Evolutionary conservation across 2,329 filamentous ascomycete genomes (phyloP), one percentile per base, ranked within the genome.

Genomic region (Coniosporium tulheliwenetii): DNA sequence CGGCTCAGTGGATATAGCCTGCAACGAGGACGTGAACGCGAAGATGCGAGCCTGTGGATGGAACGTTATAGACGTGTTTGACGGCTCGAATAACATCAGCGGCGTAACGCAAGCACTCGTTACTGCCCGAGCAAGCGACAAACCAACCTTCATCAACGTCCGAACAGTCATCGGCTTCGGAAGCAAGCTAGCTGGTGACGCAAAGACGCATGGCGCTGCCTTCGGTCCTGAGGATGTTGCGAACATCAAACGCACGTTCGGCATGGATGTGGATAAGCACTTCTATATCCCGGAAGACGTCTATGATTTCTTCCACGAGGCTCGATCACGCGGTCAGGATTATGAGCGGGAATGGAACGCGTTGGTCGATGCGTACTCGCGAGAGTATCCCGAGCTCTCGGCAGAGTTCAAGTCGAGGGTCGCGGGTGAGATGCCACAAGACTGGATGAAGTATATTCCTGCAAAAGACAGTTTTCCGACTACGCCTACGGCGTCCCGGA

Each of bases 21-120:
- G 67, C 44, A 68, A 62, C 0, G 72, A 76, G 45, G 70, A 76
- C 38, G 59, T 74, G 50, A 73, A 75, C 43, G 55, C 61, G 13
- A 75, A 75, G 56, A 73, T 75, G 70, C 58, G 61, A 3, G 70
- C 71, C 2, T 67, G 60, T 32, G 69, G 69, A 5, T 76, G 70
- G 67, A 52, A 73, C 15, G 70, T 75, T 2, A 56, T 75, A 4
- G 67, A 74, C 16, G 53, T 76, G 1, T 53, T 60, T n/a, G 66
- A 75, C 46, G 72, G 72, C 19, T 66, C 62, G 51, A 67, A 64
- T 46, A 66, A 75, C 39, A 62, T 75, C 3, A 55, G 62, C n/a
- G 56, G 52, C 1, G 62, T 74, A 19, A 65, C 71, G 19, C 47
- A 56, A 26, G 69, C 70, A 1, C 54, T 74, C 12, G 55, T 43